Evolutionary conservation across 2,329 filamentous ascomycete species (phyloP), one percentile per base, ranked within the genome.

Genomic region (Taxawa tesnikishii): DNA sequence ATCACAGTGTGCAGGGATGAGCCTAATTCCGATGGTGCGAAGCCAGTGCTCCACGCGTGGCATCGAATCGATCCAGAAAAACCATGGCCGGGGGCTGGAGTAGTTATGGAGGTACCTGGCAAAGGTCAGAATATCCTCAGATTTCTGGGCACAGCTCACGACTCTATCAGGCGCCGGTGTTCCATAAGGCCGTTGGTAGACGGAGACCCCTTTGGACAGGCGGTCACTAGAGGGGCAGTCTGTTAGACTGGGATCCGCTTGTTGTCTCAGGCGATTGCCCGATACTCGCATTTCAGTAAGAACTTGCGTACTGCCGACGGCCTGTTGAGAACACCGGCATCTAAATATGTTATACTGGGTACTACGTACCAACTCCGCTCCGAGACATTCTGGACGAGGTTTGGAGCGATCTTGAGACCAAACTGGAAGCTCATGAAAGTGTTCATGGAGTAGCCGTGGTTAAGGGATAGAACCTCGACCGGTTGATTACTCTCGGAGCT

Each of bases 21-120:
- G 51, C 1, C 64, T 58, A n/a, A 79, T 48, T 0, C 71, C 66
- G 0, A 79, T 29, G 13, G 44, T 51, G 21, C 61, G 56, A 23
- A 69, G 51, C 36, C 68, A 60, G 1, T 46, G 47, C 0, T 73
- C 70, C 2, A 83, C 44, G 7, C 48, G 42, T 0, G 80, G 79
- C 5, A 81, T 55, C 48, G 85, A 80, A 41, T 83, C 77, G 3
- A 71, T 63, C 57, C 76, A 84, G 53, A 82, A 81, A 24, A 73
- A 70, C 45, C 73, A 73, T 1, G 63, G 67, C 31, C 75, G 73
- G 3, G 80, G 69, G 21, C 67, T 70, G 35, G 75, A 66, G 48
- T 83, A 85, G 5, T 78, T 55, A n/a, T 65, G 55, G 2, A 83
- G 58, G 61, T 78, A n/a, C n/a, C n/a, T n/a, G n/a, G n/a, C n/a